Evolutionary conservation across 2,329 filamentous ascomycete species (phyloP).

Genomic region (Alternaria longipes): DNA sequence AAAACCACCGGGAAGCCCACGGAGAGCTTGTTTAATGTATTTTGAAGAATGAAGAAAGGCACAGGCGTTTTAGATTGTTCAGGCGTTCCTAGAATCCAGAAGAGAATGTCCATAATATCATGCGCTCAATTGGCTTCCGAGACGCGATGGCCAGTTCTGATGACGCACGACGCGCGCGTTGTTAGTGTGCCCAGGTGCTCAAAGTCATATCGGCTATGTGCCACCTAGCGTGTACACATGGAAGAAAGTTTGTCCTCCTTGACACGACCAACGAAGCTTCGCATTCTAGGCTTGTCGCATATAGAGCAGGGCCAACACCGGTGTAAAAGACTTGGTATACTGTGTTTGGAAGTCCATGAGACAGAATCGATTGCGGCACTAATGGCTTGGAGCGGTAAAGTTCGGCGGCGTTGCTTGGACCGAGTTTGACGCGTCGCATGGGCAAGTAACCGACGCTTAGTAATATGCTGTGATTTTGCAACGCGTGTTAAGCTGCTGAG

Average conservation of each 20-base stretch:
- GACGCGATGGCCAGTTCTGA: background rate
- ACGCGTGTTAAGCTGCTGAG: background rate
- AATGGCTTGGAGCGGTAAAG: conserved; percentile 37
- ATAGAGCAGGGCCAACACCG: background rate
- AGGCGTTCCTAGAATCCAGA: no score
- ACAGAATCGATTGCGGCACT: conserved; percentile 37
- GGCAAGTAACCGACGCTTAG: conserved; percentile 11
- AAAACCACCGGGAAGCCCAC: background rate
- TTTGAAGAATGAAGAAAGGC: no score
- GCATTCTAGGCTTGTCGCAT: background rate
- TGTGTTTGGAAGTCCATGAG: conserved; percentile 23
- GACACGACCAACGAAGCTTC: background rate
- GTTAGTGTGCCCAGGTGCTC: background rate
- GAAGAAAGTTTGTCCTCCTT: background rate
- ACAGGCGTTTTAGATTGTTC: no score
- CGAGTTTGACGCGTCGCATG: conserved; percentile 9
- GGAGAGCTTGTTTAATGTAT: no score
- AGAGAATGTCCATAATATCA: no score
- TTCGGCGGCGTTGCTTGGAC: conserved; percentile 17
- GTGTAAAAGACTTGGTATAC: conserved; percentile 25
- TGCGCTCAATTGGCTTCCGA: background rate
- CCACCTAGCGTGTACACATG: background rate
- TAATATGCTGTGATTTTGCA: background rate
- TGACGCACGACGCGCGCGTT: background rate
- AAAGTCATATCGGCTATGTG: background rate